Percentiles rank a stretch among this genome's conserved stretches.
These are phyloP conservation scores for Trichoderma guizhouense DNA, from an alignment of 2,329 filamentous ascomycete genomes.

Conservation along the genomic window DNA sequence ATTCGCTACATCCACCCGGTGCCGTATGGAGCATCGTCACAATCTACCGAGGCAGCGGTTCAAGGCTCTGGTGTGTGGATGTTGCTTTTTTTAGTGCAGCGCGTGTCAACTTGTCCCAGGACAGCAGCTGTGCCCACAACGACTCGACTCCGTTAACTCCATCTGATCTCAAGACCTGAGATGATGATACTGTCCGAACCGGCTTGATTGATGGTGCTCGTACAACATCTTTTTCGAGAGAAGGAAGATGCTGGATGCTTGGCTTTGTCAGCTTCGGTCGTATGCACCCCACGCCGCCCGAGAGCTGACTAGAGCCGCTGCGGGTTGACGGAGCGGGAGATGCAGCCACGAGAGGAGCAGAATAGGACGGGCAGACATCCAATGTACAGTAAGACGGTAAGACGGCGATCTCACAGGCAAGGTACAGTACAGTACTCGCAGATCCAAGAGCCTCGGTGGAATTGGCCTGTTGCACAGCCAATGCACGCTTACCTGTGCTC, in stretches of 20 bases:
- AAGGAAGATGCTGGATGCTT: neutral
- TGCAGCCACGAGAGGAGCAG: neutral
- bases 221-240: too few relatives aligned
- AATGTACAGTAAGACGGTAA: neutral
- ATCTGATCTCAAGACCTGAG: neutral
- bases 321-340: neutral
- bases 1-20: neutral
- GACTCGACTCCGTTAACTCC: neutral
- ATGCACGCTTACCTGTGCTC: neutral
- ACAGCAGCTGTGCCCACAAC: neutral
- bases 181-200: neutral
- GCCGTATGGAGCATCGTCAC: neutral
- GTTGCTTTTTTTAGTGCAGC: constrained; percentile 4
- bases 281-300: constrained; percentile 7
- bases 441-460: neutral
- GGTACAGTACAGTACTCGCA: neutral
- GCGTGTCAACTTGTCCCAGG: neutral
- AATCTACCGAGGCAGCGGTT: constrained; percentile 8
- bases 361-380: neutral
- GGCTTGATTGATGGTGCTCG: neutral
- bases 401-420: neutral
- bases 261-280: neutral
- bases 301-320: constrained; percentile 14
- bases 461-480: neutral
- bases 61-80: neutral